Evolutionary conservation across 768 basidiomycete species (phyloP), one percentile per base, ranked within the genome.

Genomic region (Mycena amicta): DNA sequence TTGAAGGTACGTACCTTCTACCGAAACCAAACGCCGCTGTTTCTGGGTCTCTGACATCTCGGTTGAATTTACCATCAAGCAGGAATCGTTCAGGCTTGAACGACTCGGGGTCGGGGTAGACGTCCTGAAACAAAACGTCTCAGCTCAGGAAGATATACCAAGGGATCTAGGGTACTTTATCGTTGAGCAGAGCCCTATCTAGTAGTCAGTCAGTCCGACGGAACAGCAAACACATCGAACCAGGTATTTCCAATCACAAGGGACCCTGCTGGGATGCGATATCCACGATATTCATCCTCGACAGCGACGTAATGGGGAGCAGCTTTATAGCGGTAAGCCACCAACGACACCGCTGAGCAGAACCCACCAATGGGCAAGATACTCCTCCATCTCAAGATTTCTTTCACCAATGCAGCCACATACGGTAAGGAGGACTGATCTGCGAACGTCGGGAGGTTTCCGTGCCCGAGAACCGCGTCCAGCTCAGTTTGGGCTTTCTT

Each of bases 51-150:
- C 22, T n/a, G 2, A 70, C 55, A 5, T 45, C 53, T 3, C 55
- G 56, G 28, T 71, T 56, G n/a, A 66, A 49, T 27, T 61, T 54
- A 6, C 68, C 68, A 40, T 69, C 63, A 22, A 59, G 53, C 13
- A 75, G 56, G 52, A 74, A 79, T 22, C 79, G 68, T 37, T 77
- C 75, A 8, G 77, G 77, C 0, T 60, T 62, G 60, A 80, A 80
- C 8, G 65, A 50, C 13, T 68, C 63, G 20, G 77, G 75, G n/a
- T 74, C 63, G 1, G 73, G 71, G 51, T 78, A 80, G 5, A 62
- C 56, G 29, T 56, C 53, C 51, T 70, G 25, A 6, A 22, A 15
- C 3, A 3, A 18, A 3, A 28, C 0, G 4, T 25, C 11, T 4
- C 16, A 13, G 16, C 20, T 22, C 16, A 4, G 1, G n/a, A 22